A percentile compares a stretch with the other conserved stretches of the same genome.
Conservation (phyloP, 352 stramenopile species). For the Pythium scleroteichum region DNA sequence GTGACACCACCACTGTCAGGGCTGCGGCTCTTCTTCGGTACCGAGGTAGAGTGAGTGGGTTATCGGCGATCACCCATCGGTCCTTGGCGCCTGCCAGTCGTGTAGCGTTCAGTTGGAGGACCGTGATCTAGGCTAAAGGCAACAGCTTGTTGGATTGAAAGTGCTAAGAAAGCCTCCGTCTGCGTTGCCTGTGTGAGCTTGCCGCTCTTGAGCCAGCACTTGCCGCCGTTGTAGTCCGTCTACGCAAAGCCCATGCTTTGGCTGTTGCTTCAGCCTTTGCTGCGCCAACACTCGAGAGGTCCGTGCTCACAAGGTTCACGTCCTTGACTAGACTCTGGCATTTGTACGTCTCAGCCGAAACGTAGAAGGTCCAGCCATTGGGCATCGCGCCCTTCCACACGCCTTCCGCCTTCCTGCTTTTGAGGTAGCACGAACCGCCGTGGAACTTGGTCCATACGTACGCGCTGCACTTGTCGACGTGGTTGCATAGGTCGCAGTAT, state of each 20-base stretch:
- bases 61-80: too few relatives aligned
- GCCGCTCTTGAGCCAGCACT: slow-evolving; percentile 31
- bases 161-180: too few relatives aligned
- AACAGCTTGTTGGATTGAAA: too few relatives aligned
- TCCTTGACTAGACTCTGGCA: slow-evolving; percentile 1
- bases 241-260: slow-evolving; percentile 3
- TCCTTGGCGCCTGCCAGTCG: too few relatives aligned
- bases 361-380: slow-evolving; percentile 1
- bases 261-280: not conserved
- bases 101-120: too few relatives aligned
- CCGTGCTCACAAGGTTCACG: not conserved
- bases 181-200: not conserved
- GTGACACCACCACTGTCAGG: too few relatives aligned
- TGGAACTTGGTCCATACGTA: slow-evolving; percentile 50
- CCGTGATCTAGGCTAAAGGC: too few relatives aligned
- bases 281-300: not conserved
- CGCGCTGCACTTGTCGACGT: not conserved
- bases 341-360: slow-evolving; percentile 7
- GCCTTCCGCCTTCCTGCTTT: slow-evolving; percentile 14
- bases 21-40: too few relatives aligned
- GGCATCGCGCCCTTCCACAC: slow-evolving; percentile 1
- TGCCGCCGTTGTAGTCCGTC: slow-evolving; percentile 23
- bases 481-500: not conserved
- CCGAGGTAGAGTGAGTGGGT: too few relatives aligned
- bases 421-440: slow-evolving; percentile 57